Base-by-base conservation (phyloP, 306 rosid species). In the Rubus idaeus region DNA sequence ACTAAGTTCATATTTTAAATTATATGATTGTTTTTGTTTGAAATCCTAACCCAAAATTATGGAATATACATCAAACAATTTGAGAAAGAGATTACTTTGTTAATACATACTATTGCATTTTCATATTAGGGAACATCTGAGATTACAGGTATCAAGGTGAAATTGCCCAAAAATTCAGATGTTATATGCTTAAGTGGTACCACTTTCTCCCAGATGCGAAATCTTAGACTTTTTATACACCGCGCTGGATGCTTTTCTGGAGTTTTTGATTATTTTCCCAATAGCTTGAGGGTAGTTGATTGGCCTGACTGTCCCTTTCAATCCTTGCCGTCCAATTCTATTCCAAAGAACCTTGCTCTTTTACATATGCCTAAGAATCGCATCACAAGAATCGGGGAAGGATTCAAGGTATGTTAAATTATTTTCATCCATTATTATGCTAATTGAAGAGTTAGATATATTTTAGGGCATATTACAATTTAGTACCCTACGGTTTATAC, bases 201-300 rank as follows among this genome's bases (percentile, higher is more conserved):
- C 35, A 30, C 35, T 30, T 30, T 30, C 26, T 40, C 41, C 16
- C 5, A 41, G 1, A 78, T 84, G 86, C 58, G 26, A 5, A 55
- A 67, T 23, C 86, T 86, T 0, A 76, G 71, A 74, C 45, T 84
- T 52, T 70, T 83, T 9, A 42, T 75, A 45, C 69, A 72, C 61
- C 57, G 71, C 12, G 61, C 76, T 21, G 84, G 56, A 39, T 63
- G 45, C 14, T 58, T 86, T 63, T 81, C 74, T 41, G 63, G 60
- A 58, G 70, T 35, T 5, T 75, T 75, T 4, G 50, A 78, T 14
- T 68, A 76, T 73, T 78, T 86, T n/a, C 78, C 90, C 5, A 66
- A 83, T 10, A 52, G 73, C 77, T 78, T 79, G 70, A 81, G 78
- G 66, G 9, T 81, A 46, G 84, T 86, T 60, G 74, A 77, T 8